These are phyloP conservation scores for Collybiopsis confluens DNA, from an alignment of 768 basidiomycete species.

Conservation along the genomic window DNA sequence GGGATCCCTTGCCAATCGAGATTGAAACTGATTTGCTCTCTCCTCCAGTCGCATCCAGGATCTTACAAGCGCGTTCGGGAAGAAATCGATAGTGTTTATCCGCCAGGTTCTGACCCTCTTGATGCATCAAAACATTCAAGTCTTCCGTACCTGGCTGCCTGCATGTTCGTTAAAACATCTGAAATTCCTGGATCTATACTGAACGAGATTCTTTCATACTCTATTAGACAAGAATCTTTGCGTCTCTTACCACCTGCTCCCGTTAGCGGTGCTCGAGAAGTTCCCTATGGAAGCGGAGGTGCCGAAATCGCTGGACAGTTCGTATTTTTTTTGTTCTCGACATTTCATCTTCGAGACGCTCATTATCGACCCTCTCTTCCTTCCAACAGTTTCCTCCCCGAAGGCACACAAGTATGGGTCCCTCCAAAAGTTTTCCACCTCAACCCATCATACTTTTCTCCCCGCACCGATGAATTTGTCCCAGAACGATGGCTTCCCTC, in stretches of 20 bases:
- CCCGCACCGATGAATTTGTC: slow-evolving; percentile 31
- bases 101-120: slow-evolving; percentile 6
- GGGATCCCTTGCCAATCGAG: too few species aligned
- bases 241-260: slow-evolving; percentile 32
- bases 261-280: slow-evolving; percentile 29
- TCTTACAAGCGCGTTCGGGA: slow-evolving; percentile 5
- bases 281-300: slow-evolving; percentile 19
- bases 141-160: slow-evolving; percentile 32
- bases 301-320: slow-evolving; percentile 25
- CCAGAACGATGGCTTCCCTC: slow-evolving; percentile 35
- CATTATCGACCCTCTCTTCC: neutral
- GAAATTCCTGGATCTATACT: neutral
- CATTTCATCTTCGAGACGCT: too few species aligned
- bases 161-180: slow-evolving; percentile 20
- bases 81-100: slow-evolving; percentile 5
- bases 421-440: slow-evolving; percentile 31
- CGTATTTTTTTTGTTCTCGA: neutral
- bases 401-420: slow-evolving; percentile 29
- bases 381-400: slow-evolving; percentile 32
- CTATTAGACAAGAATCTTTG: slow-evolving; percentile 34
- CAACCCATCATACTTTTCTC: slow-evolving; percentile 35
- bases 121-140: slow-evolving; percentile 9
- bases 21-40: neutral
- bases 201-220: neutral
- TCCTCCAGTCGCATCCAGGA: slow-evolving; percentile 3